Percentiles rank a stretch among this genome's conserved stretches.
Conservation (phyloP, 768 basidiomycete genomes). For the Botryobasidium botryosum region DNA sequence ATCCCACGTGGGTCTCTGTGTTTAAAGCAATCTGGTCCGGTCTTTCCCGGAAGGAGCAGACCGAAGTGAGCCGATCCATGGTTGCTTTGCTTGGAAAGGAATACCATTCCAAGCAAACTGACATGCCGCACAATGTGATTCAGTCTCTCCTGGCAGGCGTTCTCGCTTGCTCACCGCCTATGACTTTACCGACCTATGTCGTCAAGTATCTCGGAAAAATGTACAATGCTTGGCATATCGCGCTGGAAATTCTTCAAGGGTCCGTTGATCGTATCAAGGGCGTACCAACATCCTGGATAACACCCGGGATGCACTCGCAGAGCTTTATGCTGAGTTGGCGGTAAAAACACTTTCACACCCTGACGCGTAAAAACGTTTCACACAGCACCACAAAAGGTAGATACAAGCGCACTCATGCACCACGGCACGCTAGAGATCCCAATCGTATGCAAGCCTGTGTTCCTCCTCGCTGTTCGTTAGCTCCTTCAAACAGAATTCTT, state of each 20-base stretch:
- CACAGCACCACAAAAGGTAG: too few species aligned
- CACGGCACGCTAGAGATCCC: too few species aligned
- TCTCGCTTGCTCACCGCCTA: constrained; percentile 69
- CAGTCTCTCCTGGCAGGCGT: constrained; percentile 77
- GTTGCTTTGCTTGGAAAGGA: constrained; percentile 84
- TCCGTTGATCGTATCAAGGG: constrained; percentile 68
- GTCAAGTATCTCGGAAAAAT: constrained; percentile 94
- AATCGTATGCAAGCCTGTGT: too few species aligned
- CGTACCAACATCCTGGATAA: constrained; percentile 65
- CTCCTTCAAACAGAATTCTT: too few species aligned
- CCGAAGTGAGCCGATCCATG: constrained; percentile 75
- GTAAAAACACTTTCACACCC: too few species aligned
- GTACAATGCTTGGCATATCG: constrained; percentile 89
- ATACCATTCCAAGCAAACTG: constrained; percentile 78
- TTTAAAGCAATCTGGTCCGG: constrained; percentile 80
- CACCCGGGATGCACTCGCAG: constrained; percentile 78
- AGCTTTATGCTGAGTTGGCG: constrained; percentile 85
- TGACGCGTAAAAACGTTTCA: too few species aligned
- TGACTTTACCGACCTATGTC: constrained; percentile 84
- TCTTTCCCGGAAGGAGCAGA: constrained; percentile 73
- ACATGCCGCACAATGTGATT: constrained; percentile 79
- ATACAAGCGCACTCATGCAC: too few species aligned
- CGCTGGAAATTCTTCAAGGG: constrained; percentile 65
- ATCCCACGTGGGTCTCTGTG: constrained; percentile 72
- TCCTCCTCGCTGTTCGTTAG: too few species aligned